phyloP scores from a whole-genome alignment of 257 asterid genomes.

The Przewalskia tangutica region DNA sequence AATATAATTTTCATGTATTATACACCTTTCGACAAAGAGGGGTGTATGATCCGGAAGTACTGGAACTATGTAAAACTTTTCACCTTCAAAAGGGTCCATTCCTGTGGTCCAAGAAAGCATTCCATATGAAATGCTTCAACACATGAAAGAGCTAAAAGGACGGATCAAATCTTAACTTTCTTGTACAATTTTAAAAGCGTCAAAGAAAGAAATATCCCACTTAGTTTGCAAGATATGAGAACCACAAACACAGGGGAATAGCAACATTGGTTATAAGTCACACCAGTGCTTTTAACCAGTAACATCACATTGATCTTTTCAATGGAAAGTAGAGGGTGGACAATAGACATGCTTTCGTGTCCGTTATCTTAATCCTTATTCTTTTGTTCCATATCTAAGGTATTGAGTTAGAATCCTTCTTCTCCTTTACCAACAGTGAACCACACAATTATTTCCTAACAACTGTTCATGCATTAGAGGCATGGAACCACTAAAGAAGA shows the following conservation, averaged over 20 bases:
- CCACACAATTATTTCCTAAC: not conserved
- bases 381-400: slow-evolving; percentile 1
- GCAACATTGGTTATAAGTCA: not conserved
- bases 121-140: not conserved
- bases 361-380: not conserved
- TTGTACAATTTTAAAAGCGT: not conserved
- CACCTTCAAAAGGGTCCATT: not conserved
- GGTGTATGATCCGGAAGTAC: not conserved
- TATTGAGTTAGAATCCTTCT: not conserved
- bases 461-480: not conserved
- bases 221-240: not conserved
- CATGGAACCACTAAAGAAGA: not conserved
- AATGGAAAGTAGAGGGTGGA: not conserved
- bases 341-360: not conserved
- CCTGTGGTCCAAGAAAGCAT: not conserved
- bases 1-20: not conserved
- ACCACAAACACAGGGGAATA: not conserved
- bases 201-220: not conserved
- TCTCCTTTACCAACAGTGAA: not conserved
- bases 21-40: not conserved
- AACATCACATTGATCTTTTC: not conserved
- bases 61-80: not conserved
- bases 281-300: too few relatives aligned
- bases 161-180: not conserved
- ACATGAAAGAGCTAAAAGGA: slow-evolving; percentile 1